Conservation (phyloP, 257 asterid genomes). For the Marsdenia floribunda region DNA sequence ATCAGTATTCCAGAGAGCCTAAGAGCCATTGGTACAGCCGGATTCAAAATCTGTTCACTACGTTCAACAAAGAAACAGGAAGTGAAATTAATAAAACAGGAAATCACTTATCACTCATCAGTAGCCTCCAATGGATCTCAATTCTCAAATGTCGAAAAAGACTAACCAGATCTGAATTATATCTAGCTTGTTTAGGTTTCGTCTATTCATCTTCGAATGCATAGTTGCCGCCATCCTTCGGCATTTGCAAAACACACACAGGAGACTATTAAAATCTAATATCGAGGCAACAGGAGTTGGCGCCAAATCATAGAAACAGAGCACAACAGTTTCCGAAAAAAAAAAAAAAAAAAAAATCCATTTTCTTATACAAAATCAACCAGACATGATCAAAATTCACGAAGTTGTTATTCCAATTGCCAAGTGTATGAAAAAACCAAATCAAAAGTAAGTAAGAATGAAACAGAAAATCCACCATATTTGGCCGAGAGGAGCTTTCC, state of each 20-base stretch:
- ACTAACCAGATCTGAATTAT: constrained; percentile 35
- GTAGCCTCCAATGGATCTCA: neutral
- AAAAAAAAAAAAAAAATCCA: neutral
- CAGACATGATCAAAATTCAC: too few relatives aligned
- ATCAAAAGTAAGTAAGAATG: neutral
- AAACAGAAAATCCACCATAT: constrained; percentile 46
- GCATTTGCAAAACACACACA: constrained; percentile 8
- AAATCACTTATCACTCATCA: neutral
- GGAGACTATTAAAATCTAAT: neutral
- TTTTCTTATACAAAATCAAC: neutral
- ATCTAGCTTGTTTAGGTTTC: constrained; percentile 65
- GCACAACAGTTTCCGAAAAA: neutral
- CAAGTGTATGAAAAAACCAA: neutral
- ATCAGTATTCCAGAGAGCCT: constrained; percentile 94
- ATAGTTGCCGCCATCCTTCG: constrained; percentile 97
- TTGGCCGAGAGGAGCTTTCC: constrained; percentile 93
- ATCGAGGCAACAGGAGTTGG: neutral
- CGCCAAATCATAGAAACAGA: neutral
- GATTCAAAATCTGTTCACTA: constrained; percentile 86
- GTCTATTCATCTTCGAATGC: constrained; percentile 72
- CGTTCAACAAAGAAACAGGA: neutral
- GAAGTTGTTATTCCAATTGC: too few relatives aligned
- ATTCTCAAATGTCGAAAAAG: neutral
- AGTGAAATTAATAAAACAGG: neutral
- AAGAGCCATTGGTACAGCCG: constrained; percentile 94